A percentile compares a stretch with the other conserved stretches of the same genome.
phyloP scores from a whole-genome alignment of 768 basidiomycete species.

The Termitomyces sp. region DNA sequence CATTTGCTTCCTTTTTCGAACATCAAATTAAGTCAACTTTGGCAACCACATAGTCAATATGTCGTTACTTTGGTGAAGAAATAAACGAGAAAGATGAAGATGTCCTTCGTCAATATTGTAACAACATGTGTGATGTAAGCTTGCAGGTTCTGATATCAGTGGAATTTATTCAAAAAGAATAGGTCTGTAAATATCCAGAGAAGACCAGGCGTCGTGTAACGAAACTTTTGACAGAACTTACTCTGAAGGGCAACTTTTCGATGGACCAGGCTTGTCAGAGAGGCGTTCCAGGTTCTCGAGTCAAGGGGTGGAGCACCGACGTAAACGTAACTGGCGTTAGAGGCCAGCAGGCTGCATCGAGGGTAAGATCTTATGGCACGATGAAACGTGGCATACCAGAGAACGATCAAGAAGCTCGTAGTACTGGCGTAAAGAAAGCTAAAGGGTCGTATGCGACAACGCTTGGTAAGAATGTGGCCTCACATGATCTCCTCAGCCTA shows the following conservation, averaged over 20 bases:
- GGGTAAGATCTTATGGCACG: conserved; percentile 4
- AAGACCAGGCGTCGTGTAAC: conserved; percentile 47
- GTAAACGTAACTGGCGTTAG: background rate
- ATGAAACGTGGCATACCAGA: conserved; percentile 11
- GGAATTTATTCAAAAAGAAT: background rate
- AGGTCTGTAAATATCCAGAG: conserved; percentile 80
- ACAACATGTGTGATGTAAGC: conserved; percentile 78
- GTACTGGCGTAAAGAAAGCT: conserved; percentile 23
- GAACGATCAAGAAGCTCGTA: background rate
- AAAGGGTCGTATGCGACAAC: conserved; percentile 26
- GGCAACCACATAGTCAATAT: conserved; percentile 49
- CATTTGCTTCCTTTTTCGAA: background rate
- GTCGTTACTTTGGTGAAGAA: conserved; percentile 75
- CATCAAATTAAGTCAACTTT: background rate
- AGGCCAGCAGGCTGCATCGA: background rate
- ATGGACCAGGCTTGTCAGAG: conserved; percentile 1
- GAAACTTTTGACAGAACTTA: conserved; percentile 41
- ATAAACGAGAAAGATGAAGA: conserved; percentile 46
- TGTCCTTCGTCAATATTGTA: conserved; percentile 48
- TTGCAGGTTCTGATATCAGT: background rate
- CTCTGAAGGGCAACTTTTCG: conserved; percentile 17
- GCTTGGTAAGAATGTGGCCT: conserved; percentile 23
- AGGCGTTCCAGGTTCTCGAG: background rate
- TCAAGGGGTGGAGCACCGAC: conserved; percentile 1
- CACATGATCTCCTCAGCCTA: too few relatives aligned